Base-by-base conservation (phyloP, 192 early-diverging fungal species). In the Linnemannia hyalina region DNA sequence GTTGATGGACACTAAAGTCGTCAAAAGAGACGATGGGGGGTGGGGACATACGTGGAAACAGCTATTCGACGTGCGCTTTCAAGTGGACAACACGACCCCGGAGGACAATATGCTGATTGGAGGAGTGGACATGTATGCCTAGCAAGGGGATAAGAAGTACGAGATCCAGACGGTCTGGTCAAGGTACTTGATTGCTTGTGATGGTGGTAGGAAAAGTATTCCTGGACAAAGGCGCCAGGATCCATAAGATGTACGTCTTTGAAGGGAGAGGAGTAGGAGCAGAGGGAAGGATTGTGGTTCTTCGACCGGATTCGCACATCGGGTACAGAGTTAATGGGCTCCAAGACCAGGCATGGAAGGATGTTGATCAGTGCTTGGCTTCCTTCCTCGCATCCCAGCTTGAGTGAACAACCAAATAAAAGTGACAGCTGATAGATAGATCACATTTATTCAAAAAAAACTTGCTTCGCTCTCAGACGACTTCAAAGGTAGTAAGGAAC, bases 281-380 rank as follows among this genome's bases (percentile, higher is more conserved):
- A 18, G 49, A 20, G 20, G 70, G 75, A 36, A 75, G 81, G 1
- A 76, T 82, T 76, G 81, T 82, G 6, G 75, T 82, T 2, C 46
- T 82, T n/a, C 40, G 81, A 26, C 81, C 75, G 0, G 81, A 82
- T 36, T 82, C 81, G 7, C 75, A 82, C 49, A 71, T 82, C 70
- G 75, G 75, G 20, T 77, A 72, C 70, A 74, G 70, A n/a, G 81
- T 77, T 2, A 60, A 73, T 29, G 75, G 75, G 1, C 41, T 75
- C 22, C 69, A 55, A 40, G 54, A 72, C 2, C 54, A 76, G 26
- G 75, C 81, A 15, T 82, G 81, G 81, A 68, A 40, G 70, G 81
- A 82, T 49, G 75, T 76, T 2, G 73, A 77, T 18, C 54, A 77
- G 22, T 82, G 68, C 26, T 72, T 82, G 13, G 32, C 52, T 65